A percentile compares a stretch with the other conserved stretches of the same genome.
phyloP scores from a whole-genome alignment of 495 filamentous ascomycete genomes.

The Penicillium paradoxum region DNA sequence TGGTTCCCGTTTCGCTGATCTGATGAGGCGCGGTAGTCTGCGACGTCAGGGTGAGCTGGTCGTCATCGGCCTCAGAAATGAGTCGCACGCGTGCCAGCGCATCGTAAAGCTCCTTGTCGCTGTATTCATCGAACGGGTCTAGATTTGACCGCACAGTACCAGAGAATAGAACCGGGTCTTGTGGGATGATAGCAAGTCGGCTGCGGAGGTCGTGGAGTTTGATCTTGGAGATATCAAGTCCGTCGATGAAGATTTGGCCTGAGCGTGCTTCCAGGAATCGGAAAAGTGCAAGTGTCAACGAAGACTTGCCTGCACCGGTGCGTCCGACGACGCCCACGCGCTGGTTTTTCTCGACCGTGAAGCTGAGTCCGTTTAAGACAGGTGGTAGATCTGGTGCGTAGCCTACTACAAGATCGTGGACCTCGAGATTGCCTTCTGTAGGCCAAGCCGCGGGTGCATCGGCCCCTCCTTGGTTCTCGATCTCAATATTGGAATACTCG shows the following conservation, averaged over 20 bases:
- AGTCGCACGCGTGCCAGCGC: conserved; percentile 75
- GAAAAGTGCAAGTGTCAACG: conserved; percentile 75
- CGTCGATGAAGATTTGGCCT: conserved; percentile 70
- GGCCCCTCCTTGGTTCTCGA: conserved; percentile 54
- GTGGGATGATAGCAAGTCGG: conserved; percentile 77
- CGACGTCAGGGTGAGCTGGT: conserved; percentile 32
- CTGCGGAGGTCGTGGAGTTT: conserved; percentile 68
- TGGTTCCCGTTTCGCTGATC: conserved; percentile 18
- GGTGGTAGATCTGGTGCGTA: conserved; percentile 75
- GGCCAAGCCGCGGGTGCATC: conserved; percentile 77
- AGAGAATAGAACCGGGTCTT: conserved; percentile 82
- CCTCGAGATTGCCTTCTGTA: conserved; percentile 66
- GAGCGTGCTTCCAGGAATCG: conserved; percentile 72
- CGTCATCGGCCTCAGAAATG: conserved; percentile 38
- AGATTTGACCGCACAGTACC: conserved; percentile 80
- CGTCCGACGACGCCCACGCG: conserved; percentile 79
- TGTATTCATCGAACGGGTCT: conserved; percentile 72
- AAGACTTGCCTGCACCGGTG: conserved; percentile 85
- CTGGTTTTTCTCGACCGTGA: conserved; percentile 66
- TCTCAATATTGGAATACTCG: conserved; percentile 70
- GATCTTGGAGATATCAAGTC: conserved; percentile 70
- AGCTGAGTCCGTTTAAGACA: conserved; percentile 69
- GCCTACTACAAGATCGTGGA: conserved; percentile 64
- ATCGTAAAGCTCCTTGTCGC: conserved; percentile 65
- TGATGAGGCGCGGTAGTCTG: conserved; percentile 24